Conservation (phyloP, 306 rosid species). For the Nissolia schottii region DNA sequence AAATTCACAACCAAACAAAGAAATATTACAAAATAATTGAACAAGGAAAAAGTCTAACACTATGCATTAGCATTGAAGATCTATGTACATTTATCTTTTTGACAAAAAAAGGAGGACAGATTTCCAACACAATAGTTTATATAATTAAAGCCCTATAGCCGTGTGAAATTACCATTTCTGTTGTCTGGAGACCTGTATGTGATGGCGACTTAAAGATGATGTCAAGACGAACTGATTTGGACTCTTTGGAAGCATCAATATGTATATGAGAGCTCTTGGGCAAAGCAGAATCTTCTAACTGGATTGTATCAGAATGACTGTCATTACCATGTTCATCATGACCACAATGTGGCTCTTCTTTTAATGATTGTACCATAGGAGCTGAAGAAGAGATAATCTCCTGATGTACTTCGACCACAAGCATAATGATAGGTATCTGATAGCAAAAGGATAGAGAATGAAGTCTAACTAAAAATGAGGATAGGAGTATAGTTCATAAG, state of each 20-base stretch:
- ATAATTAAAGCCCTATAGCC: neutral
- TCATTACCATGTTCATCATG: conserved; percentile 44
- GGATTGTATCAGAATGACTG: conserved; percentile 41
- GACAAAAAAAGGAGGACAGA: neutral
- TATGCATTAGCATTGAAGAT: neutral
- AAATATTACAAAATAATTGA: neutral
- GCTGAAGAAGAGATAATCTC: conserved; percentile 56
- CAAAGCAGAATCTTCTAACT: conserved; percentile 53
- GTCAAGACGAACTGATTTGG: conserved; percentile 82
- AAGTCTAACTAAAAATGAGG: conserved; percentile 15
- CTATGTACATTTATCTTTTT: neutral
- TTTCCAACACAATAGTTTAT: neutral
- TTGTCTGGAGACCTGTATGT: conserved; percentile 93
- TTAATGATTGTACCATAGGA: conserved; percentile 70
- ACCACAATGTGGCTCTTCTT: conserved; percentile 47
- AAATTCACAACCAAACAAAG: neutral
- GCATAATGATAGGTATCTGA: conserved; percentile 95
- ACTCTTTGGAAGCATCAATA: conserved; percentile 39
- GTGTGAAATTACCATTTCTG: conserved; percentile 63
- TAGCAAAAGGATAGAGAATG: conserved; percentile 23
- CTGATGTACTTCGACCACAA: conserved; percentile 89
- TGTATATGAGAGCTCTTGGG: conserved; percentile 49
- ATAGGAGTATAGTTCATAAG: conserved; percentile 5
- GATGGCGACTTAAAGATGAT: conserved; percentile 89
- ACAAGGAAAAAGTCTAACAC: conserved; percentile 3